Base-by-base conservation (phyloP, 1,139 yeast species). In the Eremothecium sinecaudum region DNA sequence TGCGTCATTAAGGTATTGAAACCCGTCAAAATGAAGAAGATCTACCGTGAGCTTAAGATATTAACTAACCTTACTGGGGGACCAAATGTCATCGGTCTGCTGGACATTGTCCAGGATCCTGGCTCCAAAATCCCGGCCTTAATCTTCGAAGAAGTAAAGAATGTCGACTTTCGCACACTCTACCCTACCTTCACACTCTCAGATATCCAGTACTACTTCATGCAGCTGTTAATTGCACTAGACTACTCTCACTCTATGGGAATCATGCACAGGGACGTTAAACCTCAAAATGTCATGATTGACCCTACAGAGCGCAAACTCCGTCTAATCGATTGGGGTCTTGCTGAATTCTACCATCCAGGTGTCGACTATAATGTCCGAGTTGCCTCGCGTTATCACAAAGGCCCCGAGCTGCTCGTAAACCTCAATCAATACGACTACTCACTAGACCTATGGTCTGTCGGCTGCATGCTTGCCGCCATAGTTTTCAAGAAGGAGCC, bases 251-350 rank as follows among this genome's bases (percentile, higher is more conserved):
- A 80, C 59, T 76, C 84, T 2, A 78, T 78, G 80, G 92, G 92
- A 16, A 79, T 80, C 37, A 78, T 80, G 69, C 92, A 80, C 55
- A 64, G 92, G 52, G 92, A 80, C 54, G 90, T 80, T 31, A 80
- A 80, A 58, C 92, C 92, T 4, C 92, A 80, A 53, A 80, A 80
- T 56, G 77, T 80, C 38, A 80, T 80, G 90, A 80, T 80, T 47
- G 90, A 80, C 55, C 90, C 82, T 27, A 52, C 63, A 30, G 64
- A 62, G 39, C 73, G 71, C 46, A 72, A 74, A 46, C 61, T 80
- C 43, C 66, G 87, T 45, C 67, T 80, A 40, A 80, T 80, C 37
- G 92, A 80, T 57, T 80, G 92, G 92, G 92, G 92, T 24, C 62
- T 80, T 35, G 90, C 92, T 4, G 92, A 80, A 53, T 80, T 79